Percentiles rank a stretch among this genome's conserved stretches.
phyloP scores from a whole-genome alignment of 2,329 filamentous ascomycete species.

The Cordyceps cateniannulata region DNA sequence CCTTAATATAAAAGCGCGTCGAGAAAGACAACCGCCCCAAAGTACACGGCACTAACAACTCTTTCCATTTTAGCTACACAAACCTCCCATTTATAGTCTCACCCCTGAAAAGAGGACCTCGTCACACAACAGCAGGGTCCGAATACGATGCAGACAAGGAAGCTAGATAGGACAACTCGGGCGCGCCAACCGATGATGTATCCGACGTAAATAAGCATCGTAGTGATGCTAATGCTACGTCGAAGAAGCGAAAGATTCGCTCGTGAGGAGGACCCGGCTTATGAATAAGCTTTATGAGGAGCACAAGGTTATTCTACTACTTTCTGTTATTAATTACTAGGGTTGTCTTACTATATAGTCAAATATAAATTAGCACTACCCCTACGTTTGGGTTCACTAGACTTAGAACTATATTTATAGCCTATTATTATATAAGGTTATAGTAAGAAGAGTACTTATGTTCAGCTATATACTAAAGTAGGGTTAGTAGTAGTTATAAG shows the following conservation, averaged over 20 bases:
- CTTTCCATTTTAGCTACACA: neutral
- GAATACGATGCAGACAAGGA: neutral
- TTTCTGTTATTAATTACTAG: too few species aligned
- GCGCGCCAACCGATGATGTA: neutral
- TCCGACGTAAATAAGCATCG: neutral
- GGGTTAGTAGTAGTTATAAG: too few species aligned
- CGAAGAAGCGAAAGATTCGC: neutral
- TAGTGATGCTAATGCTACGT: neutral
- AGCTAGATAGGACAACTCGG: neutral
- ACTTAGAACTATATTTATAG: too few species aligned
- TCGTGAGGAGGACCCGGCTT: neutral
- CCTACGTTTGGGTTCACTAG: too few species aligned
- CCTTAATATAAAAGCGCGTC: neutral
- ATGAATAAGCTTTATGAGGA: neutral
- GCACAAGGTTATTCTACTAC: neutral
- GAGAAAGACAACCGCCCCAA: neutral
- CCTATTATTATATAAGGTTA: too few species aligned
- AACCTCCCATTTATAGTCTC: neutral
- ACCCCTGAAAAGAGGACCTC: too few species aligned
- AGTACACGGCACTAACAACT: too few species aligned
- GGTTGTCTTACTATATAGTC: neutral
- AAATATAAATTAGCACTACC: too few species aligned
- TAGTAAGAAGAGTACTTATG: too few species aligned
- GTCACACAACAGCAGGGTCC: neutral
- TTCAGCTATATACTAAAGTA: too few species aligned